Base-by-base conservation (phyloP, 2,329 filamentous ascomycete genomes). In the Aspergillus sp. region DNA sequence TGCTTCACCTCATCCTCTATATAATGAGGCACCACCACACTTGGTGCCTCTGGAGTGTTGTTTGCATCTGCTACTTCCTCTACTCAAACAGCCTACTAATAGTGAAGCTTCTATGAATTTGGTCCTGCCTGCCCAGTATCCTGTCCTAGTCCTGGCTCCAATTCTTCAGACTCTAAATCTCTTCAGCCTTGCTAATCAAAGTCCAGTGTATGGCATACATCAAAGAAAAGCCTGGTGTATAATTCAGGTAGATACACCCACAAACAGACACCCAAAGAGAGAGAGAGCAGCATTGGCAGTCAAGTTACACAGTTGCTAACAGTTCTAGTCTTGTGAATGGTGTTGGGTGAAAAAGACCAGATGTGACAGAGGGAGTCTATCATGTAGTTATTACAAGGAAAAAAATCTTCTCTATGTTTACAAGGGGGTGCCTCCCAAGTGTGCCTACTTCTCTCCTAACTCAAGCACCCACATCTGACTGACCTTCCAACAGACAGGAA, bases 371-470 rank as follows among this genome's bases (percentile, higher is more conserved):
- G n/a, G n/a, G 7, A 82, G 85, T 54, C 89, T 85, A 2, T 84
- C 86, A 58, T 91, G 88, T 62, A 88, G 84, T 36, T 81, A 82
- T 58, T 98, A 93, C 65, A 85, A 85, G 58, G 90, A 97, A 56
- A 94, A 94, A 63, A 83, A 79, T 54, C 77, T 88, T 30, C 77
- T 82, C 45, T 98, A 88, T 72, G 83, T 87, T 66, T 97, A 96
- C 66, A 83, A 90, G 54, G 90, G 96, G 61, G 85, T 93, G 4
- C 88, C 88, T 10, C 93, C 94, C 62, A 91, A 94, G 87, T 94
- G 76, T 65, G 85, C 27, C 10, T 42, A 32, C 41, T 42, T n/a
- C n/a, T n/a, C n/a, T n/a, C n/a, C n/a, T n/a, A n/a, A n/a, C n/a
- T n/a, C n/a, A n/a, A n/a, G n/a, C n/a, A n/a, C n/a, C n/a, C n/a